Conservation (phyloP, 129 eudicot species). For the Gnaphalium uliginosum region DNA sequence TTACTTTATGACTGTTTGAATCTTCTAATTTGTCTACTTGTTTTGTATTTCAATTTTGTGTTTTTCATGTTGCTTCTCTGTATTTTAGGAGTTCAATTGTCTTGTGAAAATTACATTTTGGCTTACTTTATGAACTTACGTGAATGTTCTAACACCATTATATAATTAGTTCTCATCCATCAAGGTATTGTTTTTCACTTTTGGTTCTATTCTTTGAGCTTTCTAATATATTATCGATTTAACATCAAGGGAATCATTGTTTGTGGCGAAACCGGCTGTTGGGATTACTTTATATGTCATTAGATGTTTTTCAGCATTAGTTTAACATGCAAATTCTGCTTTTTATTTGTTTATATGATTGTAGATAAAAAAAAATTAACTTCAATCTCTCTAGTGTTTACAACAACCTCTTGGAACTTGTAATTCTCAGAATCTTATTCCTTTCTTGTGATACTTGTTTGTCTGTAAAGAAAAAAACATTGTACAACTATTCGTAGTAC, state of each 20-base stretch:
- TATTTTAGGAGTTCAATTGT: not conserved
- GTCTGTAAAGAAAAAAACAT: slow-evolving; percentile 35
- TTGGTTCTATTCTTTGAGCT: slow-evolving; percentile 27
- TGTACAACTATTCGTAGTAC: slow-evolving; percentile 24
- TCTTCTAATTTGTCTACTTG: slow-evolving; percentile 29
- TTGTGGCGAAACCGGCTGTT: slow-evolving; percentile 10
- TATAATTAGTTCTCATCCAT: slow-evolving; percentile 25
- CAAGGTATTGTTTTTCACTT: slow-evolving; percentile 20
- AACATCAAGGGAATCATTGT: slow-evolving; percentile 14
- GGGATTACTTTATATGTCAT: not conserved
- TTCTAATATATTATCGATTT: slow-evolving; percentile 3
- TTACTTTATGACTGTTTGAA: slow-evolving; percentile 19
- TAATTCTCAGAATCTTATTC: slow-evolving; percentile 32
- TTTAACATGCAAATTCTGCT: slow-evolving; percentile 8
- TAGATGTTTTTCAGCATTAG: slow-evolving; percentile 15
- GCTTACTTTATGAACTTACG: slow-evolving; percentile 22
- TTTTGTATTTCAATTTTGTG: slow-evolving; percentile 18
- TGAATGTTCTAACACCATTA: slow-evolving; percentile 23
- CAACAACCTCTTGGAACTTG: slow-evolving; percentile 36
- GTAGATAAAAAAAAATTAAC: not conserved
- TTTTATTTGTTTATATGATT: slow-evolving; percentile 13
- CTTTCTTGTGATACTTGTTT: slow-evolving; percentile 43
- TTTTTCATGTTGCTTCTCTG: slow-evolving; percentile 12
- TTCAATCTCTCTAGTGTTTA: slow-evolving; percentile 15
- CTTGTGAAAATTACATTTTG: slow-evolving; percentile 16